Evolutionary conservation across 352 stramenopile species (phyloP).

Genomic region (Halophytophthora batemanensis): DNA sequence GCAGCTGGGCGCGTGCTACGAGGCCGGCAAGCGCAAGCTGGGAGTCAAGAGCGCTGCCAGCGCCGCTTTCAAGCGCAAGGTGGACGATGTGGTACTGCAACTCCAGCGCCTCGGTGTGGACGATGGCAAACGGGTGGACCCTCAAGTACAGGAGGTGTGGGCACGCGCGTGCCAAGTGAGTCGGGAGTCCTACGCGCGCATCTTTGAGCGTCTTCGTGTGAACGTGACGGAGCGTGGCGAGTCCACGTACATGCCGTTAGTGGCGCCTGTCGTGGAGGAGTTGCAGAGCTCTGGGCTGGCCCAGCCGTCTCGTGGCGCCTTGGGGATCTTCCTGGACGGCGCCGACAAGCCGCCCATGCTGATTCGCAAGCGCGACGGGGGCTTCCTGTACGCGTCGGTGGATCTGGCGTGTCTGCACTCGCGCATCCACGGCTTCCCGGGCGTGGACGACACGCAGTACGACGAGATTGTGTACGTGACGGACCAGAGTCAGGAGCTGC

Average conservation of each 20-base stretch:
- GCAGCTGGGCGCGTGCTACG: slow-evolving; percentile 66
- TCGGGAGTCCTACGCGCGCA: slow-evolving; percentile 54
- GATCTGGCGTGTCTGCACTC: slow-evolving; percentile 72
- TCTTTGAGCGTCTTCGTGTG: slow-evolving; percentile 69
- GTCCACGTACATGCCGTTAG: slow-evolving; percentile 69
- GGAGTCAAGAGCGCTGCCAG: slow-evolving; percentile 33
- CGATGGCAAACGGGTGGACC: slow-evolving; percentile 24
- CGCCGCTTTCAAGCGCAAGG: slow-evolving; percentile 49
- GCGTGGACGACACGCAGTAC: slow-evolving; percentile 62
- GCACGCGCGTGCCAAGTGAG: slow-evolving; percentile 66
- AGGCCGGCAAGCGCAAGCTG: slow-evolving; percentile 50
- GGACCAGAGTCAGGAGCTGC: slow-evolving; percentile 72
- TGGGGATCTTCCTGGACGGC: slow-evolving; percentile 75
- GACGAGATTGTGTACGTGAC: slow-evolving; percentile 84
- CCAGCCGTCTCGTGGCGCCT: slow-evolving; percentile 53
- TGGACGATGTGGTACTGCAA: slow-evolving; percentile 69
- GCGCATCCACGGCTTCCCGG: slow-evolving; percentile 67
- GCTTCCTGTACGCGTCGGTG: slow-evolving; percentile 77
- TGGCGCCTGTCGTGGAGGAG: slow-evolving; percentile 41
- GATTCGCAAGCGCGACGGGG: slow-evolving; percentile 78
- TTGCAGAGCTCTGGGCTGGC: slow-evolving; percentile 48
- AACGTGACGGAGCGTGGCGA: slow-evolving; percentile 66
- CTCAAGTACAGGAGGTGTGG: slow-evolving; percentile 48
- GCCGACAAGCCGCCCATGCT: slow-evolving; percentile 74
- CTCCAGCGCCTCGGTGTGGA: slow-evolving; percentile 52